Base-by-base conservation (phyloP, 2,329 filamentous ascomycete species). In the Aspergillus brunneoviolaceus region DNA sequence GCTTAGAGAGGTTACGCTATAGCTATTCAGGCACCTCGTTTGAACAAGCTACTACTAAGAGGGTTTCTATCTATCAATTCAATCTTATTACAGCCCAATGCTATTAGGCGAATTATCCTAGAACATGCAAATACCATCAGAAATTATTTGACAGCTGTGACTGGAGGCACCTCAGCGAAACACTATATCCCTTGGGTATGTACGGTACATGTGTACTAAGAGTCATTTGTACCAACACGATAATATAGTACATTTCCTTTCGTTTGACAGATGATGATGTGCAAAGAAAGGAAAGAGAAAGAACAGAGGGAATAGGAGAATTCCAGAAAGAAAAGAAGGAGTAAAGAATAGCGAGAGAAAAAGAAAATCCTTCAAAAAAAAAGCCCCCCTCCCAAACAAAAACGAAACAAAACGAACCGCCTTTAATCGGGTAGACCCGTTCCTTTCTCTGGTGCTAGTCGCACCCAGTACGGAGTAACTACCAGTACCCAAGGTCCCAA, bases 401-500 rank as follows among this genome's bases (percentile, higher is more conserved):
- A 31, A 59, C 42, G 49, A 42, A 29, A 56, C 31, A 29, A 60
- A 42, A 49, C 54, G 54, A 27, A 33, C 4, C 45, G 51, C 4
- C 49, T 52, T 51, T 57, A 49, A 63, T 63, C 63, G 64, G 62
- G 63, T 60, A 63, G 59, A 63, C 60, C 63, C 66, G 58, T 65
- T 35, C 33, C 63, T 56, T 51, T 63, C 52, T 65, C 61, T 35
- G 33, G 11, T 35, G 14, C 11, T 66, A 63, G 60, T 66, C 59
- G 52, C 59, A 54, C 55, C 51, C 49, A 53, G 25, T 55, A 35
- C 19, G 19, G 19, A 19, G 19, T 19, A 19, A 19, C 19, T 19
- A 19, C 39, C 23, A 23, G 23, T 23, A 23, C 23, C 23, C 23
- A 23, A 23, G 23, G 23, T 23, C 23, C 52, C 53, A 55, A 49